Conservation (phyloP, 768 basidiomycete genomes). For the Termitomyces sp. region DNA sequence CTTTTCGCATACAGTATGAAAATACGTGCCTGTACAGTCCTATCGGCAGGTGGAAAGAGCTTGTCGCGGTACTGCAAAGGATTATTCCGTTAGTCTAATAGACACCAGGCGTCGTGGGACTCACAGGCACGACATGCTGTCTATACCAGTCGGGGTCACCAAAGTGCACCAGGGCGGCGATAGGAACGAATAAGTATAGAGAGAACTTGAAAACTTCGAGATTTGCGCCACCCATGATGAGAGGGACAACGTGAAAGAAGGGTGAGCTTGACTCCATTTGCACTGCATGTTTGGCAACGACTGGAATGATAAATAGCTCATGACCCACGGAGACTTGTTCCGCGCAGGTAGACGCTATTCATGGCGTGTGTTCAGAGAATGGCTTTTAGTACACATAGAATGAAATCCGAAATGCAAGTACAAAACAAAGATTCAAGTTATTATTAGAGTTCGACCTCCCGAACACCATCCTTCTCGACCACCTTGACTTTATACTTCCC, state of each 20-base stretch:
- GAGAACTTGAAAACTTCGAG: slow-evolving; percentile 90
- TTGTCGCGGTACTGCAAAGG: slow-evolving; percentile 58
- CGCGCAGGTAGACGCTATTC: background rate
- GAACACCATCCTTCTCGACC: slow-evolving; percentile 87
- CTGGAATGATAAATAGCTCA: background rate
- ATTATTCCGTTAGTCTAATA: background rate
- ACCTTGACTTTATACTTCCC: slow-evolving; percentile 85
- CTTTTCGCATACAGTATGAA: background rate
- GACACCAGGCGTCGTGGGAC: slow-evolving; percentile 4
- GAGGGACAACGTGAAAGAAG: background rate
- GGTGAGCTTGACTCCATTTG: background rate
- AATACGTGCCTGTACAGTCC: slow-evolving; percentile 40
- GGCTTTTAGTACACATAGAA: slow-evolving; percentile 5
- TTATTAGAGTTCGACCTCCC: slow-evolving; percentile 66
- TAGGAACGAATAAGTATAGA: slow-evolving; percentile 80
- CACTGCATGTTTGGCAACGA: background rate
- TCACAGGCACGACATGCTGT: slow-evolving; percentile 68
- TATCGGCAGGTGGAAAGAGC: slow-evolving; percentile 60
- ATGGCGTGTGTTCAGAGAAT: background rate
- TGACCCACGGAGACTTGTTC: too few relatives aligned
- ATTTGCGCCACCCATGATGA: slow-evolving; percentile 46
- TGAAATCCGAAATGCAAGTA: slow-evolving; percentile 6
- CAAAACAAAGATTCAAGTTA: slow-evolving; percentile 1
- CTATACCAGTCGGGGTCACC: slow-evolving; percentile 88
- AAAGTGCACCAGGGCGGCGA: slow-evolving; percentile 75